A percentile compares a stretch with the other conserved stretches of the same genome.
phyloP scores from a whole-genome alignment of 2,329 filamentous ascomycete species.

The Colletotrichum eremochloae region DNA sequence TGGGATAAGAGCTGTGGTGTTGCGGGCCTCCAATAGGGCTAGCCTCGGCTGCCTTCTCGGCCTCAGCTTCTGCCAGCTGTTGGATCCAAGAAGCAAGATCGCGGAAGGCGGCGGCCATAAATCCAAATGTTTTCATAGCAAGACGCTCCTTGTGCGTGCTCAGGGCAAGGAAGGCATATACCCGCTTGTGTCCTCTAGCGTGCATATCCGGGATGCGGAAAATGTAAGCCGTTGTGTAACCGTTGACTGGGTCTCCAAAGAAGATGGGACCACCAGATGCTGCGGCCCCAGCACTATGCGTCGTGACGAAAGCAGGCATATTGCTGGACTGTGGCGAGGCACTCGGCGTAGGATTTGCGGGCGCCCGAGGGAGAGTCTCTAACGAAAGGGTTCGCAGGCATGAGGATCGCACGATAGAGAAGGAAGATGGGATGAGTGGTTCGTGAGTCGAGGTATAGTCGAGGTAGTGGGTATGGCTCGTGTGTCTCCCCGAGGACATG shows the following conservation, averaged over 20 bases:
- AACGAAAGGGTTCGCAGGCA: slow-evolving; percentile 76
- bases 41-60: slow-evolving; percentile 65
- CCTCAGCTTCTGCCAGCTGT: slow-evolving; percentile 72
- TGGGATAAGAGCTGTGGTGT: slow-evolving; percentile 50
- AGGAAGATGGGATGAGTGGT: slow-evolving; percentile 71
- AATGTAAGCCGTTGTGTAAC: slow-evolving; percentile 78
- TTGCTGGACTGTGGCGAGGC: slow-evolving; percentile 49
- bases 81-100: slow-evolving; percentile 76
- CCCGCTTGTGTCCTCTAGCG: slow-evolving; percentile 76
- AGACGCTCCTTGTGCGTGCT: slow-evolving; percentile 74
- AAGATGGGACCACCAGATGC: slow-evolving; percentile 76
- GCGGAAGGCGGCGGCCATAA: slow-evolving; percentile 72
- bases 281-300: slow-evolving; percentile 65
- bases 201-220: slow-evolving; percentile 78
- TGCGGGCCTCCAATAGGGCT: slow-evolving; percentile 57
- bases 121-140: slow-evolving; percentile 75
- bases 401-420: slow-evolving; percentile 75
- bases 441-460: slow-evolving; percentile 79
- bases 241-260: slow-evolving; percentile 74
- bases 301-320: slow-evolving; percentile 66
- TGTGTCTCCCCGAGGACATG: slow-evolving; percentile 67
- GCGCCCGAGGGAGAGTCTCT: slow-evolving; percentile 72
- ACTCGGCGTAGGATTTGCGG: slow-evolving; percentile 46
- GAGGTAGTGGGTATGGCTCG: slow-evolving; percentile 73
- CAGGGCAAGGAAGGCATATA: slow-evolving; percentile 76